Evolutionary conservation across 176 grass and related monocot species (phyloP).

Genomic region (Poa pratensis): DNA sequence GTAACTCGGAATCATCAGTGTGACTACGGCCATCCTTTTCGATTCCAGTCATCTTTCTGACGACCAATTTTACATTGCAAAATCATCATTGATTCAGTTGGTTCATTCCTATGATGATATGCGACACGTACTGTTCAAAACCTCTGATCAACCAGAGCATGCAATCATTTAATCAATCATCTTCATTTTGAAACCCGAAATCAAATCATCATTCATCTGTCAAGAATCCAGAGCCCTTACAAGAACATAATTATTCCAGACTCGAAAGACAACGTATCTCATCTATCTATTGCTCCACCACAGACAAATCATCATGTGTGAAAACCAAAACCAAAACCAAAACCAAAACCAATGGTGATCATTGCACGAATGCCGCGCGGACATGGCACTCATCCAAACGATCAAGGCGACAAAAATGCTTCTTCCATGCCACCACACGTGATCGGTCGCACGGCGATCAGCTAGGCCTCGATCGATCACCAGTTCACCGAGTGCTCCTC

Average conservation of each 20-base stretch:
- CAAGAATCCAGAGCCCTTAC: background rate
- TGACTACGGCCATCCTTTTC: background rate
- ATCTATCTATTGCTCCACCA: background rate
- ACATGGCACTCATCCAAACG: background rate
- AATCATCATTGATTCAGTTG: too few relatives aligned
- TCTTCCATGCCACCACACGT: background rate
- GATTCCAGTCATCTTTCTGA: background rate
- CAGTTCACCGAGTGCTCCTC: background rate
- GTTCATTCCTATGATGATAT: too few relatives aligned
- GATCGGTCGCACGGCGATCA: background rate
- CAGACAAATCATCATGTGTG: background rate
- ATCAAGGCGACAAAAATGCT: background rate
- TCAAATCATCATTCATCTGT: background rate
- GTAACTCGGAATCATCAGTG: too few relatives aligned
- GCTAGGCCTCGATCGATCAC: background rate
- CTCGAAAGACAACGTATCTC: background rate
- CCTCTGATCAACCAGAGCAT: too few relatives aligned
- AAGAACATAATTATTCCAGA: conserved; percentile 5
- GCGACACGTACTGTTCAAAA: too few relatives aligned
- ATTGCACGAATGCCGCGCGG: too few relatives aligned
- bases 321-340: background rate
- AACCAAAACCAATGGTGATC: background rate
- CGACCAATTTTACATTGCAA: background rate
- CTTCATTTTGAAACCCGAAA: background rate
- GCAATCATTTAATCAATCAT: background rate